Conservation (phyloP, 257 asterid genomes). For the Nicotiana otophora region DNA sequence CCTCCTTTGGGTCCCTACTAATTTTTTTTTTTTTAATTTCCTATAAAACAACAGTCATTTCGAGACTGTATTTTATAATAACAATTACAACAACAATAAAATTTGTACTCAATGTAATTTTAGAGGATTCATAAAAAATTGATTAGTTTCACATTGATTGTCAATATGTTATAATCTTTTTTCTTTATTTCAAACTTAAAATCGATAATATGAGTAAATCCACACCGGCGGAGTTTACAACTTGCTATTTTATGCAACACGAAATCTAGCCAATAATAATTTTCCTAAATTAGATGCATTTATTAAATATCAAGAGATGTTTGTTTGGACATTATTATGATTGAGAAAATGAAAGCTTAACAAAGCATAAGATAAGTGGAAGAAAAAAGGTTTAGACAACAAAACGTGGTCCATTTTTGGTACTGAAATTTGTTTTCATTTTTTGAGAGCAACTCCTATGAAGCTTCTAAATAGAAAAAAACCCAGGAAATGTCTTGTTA, state of each 20-base stretch:
- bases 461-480: slow-evolving; percentile 6
- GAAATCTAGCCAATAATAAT: not conserved
- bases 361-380: not conserved
- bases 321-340: slow-evolving; percentile 8
- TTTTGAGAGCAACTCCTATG: slow-evolving; percentile 1
- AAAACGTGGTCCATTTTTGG: slow-evolving; percentile 12
- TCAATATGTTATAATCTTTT: not conserved
- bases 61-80: no score
- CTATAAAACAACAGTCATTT: no score
- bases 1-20: not conserved
- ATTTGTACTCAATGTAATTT: not conserved
- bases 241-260: not conserved
- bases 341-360: slow-evolving; percentile 4
- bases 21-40: not conserved
- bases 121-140: not conserved
- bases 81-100: no score
- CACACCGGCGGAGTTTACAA: not conserved
- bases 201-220: not conserved
- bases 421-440: slow-evolving; percentile 9
- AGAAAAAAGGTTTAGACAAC: slow-evolving; percentile 13
- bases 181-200: not conserved
- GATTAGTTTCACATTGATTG: not conserved
- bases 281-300: not conserved
- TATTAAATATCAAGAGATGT: not conserved
- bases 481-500: not conserved